Conservation (phyloP, 1,284 basidiomycete genomes). For the Xerocomus amazonicus region DNA sequence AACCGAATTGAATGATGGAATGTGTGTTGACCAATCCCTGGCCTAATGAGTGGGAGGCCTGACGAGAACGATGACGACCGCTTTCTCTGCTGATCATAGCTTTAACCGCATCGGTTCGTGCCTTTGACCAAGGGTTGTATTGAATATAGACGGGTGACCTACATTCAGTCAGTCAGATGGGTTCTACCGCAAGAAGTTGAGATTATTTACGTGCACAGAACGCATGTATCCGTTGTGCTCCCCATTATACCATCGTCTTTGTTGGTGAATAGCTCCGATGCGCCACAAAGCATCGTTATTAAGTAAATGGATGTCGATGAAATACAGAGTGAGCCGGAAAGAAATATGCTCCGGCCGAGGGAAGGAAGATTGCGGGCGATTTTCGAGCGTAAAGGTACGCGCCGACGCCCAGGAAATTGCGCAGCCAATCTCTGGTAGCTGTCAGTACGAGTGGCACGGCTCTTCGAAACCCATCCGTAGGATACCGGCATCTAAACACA, state of each 20-base stretch:
- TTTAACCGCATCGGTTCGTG: no score
- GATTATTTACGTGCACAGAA: no score
- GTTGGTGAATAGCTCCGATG: not conserved
- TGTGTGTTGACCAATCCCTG: not conserved
- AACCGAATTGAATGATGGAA: not conserved
- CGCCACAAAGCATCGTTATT: not conserved
- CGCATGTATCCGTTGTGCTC: no score
- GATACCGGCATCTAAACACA: slow-evolving; percentile 6
- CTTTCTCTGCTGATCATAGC: no score
- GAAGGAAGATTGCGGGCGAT: not conserved
- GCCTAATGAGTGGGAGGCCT: no score
- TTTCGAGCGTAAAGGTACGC: not conserved
- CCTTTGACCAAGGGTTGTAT: no score
- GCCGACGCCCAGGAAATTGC: no score
- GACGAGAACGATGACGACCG: no score
- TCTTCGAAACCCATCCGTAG: not conserved
- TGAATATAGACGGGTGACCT: no score
- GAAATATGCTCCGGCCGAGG: not conserved
- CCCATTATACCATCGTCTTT: not conserved
- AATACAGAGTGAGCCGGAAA: not conserved
- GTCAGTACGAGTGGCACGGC: not conserved
- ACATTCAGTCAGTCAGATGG: no score
- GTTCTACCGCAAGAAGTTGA: no score
- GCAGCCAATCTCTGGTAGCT: not conserved
- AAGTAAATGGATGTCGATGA: not conserved